Evolutionary conservation across 805 yeast genomes (phyloP).

Genomic region (Ogataea corticis): DNA sequence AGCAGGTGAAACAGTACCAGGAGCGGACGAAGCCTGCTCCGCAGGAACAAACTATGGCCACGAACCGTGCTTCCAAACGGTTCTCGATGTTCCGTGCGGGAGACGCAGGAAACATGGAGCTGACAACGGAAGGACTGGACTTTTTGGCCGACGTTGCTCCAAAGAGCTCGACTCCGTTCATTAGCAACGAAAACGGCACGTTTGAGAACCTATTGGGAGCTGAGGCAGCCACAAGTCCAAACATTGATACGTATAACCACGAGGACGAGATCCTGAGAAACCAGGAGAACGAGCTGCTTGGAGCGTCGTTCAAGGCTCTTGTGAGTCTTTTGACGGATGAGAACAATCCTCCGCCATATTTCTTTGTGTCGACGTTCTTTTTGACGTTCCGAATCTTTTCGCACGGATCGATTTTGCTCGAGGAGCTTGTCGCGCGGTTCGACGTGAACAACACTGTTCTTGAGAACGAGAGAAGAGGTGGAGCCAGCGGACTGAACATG

Average conservation of each 20-base stretch:
- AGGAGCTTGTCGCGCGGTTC: slow-evolving; percentile 65
- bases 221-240: not conserved
- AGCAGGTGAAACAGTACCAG: slow-evolving; percentile 29
- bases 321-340: slow-evolving; percentile 70
- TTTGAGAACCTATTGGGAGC: slow-evolving; percentile 18
- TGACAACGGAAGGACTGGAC: slow-evolving; percentile 50
- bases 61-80: slow-evolving; percentile 38
- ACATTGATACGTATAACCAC: slow-evolving; percentile 14
- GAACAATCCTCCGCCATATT: slow-evolving; percentile 58
- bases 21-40: slow-evolving; percentile 11
- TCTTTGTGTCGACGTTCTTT: slow-evolving; percentile 72
- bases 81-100: slow-evolving; percentile 55
- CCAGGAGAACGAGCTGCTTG: slow-evolving; percentile 53
- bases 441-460: slow-evolving; percentile 45
- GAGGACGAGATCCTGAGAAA: slow-evolving; percentile 53
- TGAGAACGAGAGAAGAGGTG: slow-evolving; percentile 28
- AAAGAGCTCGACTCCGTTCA: slow-evolving; percentile 29
- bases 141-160: slow-evolving; percentile 36
- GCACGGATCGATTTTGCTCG: slow-evolving; percentile 63
- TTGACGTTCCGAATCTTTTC: slow-evolving; percentile 75
- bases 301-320: slow-evolving; percentile 71
- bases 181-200: slow-evolving; percentile 24
- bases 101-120: slow-evolving; percentile 46
- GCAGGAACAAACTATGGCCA: slow-evolving; percentile 7
- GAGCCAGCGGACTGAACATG: slow-evolving; percentile 26